Evolutionary conservation across 2,329 filamentous ascomycete species (phyloP).

Genomic region (Aspergillus sojae): DNA sequence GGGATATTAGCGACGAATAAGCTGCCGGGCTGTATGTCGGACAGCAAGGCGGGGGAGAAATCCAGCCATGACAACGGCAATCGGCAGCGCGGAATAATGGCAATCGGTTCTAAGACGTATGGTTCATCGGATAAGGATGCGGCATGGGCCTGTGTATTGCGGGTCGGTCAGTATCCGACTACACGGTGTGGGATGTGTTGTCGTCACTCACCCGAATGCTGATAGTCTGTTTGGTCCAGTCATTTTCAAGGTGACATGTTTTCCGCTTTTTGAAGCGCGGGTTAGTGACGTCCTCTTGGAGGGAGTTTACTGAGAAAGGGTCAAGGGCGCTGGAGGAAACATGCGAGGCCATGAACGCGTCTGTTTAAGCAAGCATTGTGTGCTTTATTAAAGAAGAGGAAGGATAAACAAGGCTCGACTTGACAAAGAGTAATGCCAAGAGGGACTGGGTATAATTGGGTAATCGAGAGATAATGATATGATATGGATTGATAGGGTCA

Average conservation of each 20-base stretch:
- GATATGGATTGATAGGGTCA: not conserved
- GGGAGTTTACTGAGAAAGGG: constrained; percentile 37
- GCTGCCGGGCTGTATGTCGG: constrained; percentile 35
- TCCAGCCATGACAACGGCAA: constrained; percentile 46
- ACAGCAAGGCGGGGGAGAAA: constrained; percentile 22
- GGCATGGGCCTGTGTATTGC: constrained; percentile 33
- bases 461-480: not conserved
- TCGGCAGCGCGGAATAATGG: constrained; percentile 37
- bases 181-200: not conserved
- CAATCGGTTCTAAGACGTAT: constrained; percentile 39
- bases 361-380: constrained; percentile 20
- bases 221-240: constrained; percentile 27
- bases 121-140: constrained; percentile 39
- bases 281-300: constrained; percentile 24
- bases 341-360: constrained; percentile 42
- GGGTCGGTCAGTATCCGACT: not conserved
- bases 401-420: not conserved
- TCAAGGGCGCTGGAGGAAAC: constrained; percentile 34
- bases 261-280: constrained; percentile 41
- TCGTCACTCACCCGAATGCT: constrained; percentile 35
- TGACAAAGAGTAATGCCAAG: not conserved
- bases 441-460: not conserved
- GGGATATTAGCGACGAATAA: constrained; percentile 44
- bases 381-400: not conserved
- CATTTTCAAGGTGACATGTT: constrained; percentile 21